Conservation (phyloP, 2,329 filamentous ascomycete genomes). For the Xylariaceae sp. region DNA sequence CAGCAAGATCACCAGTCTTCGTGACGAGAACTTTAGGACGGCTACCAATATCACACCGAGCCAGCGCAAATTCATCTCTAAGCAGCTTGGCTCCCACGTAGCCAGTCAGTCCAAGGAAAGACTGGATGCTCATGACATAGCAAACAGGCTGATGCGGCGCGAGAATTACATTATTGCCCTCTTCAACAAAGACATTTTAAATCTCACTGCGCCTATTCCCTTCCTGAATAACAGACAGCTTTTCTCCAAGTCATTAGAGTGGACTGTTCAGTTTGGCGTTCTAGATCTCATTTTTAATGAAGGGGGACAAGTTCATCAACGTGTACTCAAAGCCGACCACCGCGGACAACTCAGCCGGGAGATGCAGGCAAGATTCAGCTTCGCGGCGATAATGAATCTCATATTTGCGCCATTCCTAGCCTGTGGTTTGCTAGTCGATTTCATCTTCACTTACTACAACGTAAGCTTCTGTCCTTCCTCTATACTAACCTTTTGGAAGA, state of each 20-base stretch:
- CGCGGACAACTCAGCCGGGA: constrained; percentile 72
- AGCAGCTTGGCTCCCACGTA: constrained; percentile 56
- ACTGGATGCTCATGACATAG: constrained; percentile 94
- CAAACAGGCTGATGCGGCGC: constrained; percentile 90
- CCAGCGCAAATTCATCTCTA: constrained; percentile 43
- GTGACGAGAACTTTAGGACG: constrained; percentile 83
- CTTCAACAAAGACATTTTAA: constrained; percentile 92
- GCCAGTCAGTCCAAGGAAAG: constrained; percentile 87
- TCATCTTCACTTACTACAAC: constrained; percentile 93
- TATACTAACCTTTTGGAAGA: not conserved
- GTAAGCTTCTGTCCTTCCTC: constrained; percentile 39
- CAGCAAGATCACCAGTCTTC: constrained; percentile 72
- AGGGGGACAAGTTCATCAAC: constrained; percentile 75
- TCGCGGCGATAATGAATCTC: constrained; percentile 80
- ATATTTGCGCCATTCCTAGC: constrained; percentile 82
- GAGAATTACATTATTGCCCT: constrained; percentile 96
- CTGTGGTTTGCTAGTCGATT: constrained; percentile 79
- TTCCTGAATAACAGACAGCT: constrained; percentile 74
- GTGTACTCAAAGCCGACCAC: constrained; percentile 79
- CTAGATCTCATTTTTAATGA: constrained; percentile 93
- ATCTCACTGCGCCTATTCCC: constrained; percentile 79
- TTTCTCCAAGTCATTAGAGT: constrained; percentile 85
- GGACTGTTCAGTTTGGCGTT: constrained; percentile 85
- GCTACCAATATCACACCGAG: constrained; percentile 49
- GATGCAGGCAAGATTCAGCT: constrained; percentile 69